Base-by-base conservation (phyloP, 1,284 basidiomycete species). In the Tilletia indica region DNA sequence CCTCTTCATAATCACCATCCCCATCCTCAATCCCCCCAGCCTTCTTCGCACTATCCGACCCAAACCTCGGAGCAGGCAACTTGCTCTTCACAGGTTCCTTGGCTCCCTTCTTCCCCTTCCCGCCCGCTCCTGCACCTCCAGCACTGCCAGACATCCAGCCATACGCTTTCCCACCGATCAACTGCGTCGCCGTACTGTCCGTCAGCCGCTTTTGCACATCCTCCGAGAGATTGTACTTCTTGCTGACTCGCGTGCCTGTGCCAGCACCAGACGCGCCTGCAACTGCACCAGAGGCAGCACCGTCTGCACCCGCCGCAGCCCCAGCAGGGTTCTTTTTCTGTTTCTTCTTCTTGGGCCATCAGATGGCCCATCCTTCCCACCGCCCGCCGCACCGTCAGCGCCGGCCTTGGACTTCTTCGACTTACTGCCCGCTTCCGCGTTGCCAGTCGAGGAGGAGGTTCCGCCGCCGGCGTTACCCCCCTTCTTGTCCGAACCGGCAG, bases 131-230 rank as follows among this genome's bases (percentile, higher is more conserved):
- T 31, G 34, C 56, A 2, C 31, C 64, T n/a, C 49, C 49, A 4
- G 61, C 68, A 42, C 71, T 68, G 34, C 48, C 67, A 25, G 61
- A 68, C 74, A 75, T 75, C 74, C 74, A 75, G 47, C 67, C 58
- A 25, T 68, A 68, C 21, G 69, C 68, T 21, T 42, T 68, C n/a
- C 45, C 58, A 4, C 70, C 72, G 19, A 70, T 38, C 47, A 80
- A 77, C n/a, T 79, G 73, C 76, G 83, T 82, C 3, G 82, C 81
- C 11, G 82, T 83, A 68, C 80, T 83, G 69, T 83, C 79, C 1
- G 82, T 81, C 12, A 83, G 66, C 47, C 78, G 72, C 71, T 80
- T 81, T 14, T 80, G 77, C 64, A 83, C 78, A 42, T 83, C 82
- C 64, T 83, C 82, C 12, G 78, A 78, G 73, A 83, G 77, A 70